Conservation (phyloP, 1,139 yeast species). For the Yamadazyma jaroonii region DNA sequence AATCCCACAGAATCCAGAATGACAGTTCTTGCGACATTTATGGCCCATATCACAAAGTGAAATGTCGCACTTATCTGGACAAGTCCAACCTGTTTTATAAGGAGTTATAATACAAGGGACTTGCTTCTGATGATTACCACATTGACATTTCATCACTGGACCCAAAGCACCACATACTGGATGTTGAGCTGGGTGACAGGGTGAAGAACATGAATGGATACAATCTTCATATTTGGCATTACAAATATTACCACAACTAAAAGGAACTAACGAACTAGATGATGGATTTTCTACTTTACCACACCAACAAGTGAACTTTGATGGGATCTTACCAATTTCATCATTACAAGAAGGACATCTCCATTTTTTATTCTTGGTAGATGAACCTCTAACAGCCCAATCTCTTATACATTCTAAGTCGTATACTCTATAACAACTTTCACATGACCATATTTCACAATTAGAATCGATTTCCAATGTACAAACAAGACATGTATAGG, state of each 20-base stretch:
- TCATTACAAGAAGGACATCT: slow-evolving; percentile 85
- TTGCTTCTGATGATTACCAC: slow-evolving; percentile 69
- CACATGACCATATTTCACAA: slow-evolving; percentile 74
- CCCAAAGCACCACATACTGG: slow-evolving; percentile 78
- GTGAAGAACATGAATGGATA: slow-evolving; percentile 70
- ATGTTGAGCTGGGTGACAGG: slow-evolving; percentile 92
- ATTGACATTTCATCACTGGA: slow-evolving; percentile 64
- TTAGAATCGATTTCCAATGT: slow-evolving; percentile 73
- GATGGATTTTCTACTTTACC: slow-evolving; percentile 71
- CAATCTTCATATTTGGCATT: slow-evolving; percentile 53
- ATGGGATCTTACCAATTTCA: slow-evolving; percentile 51
- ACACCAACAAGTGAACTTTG: slow-evolving; percentile 84
- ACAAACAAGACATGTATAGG: slow-evolving; percentile 78
- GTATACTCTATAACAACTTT: slow-evolving; percentile 70
- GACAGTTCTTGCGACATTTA: slow-evolving; percentile 51
- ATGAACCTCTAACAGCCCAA: slow-evolving; percentile 79
- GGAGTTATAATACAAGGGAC: slow-evolving; percentile 74
- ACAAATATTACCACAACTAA: slow-evolving; percentile 89
- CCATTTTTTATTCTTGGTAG: slow-evolving; percentile 58
- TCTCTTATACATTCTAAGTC: slow-evolving; percentile 77
- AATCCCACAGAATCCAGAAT: slow-evolving; percentile 75
- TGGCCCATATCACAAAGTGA: slow-evolving; percentile 72
- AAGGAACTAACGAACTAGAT: slow-evolving; percentile 60
- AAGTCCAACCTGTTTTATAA: slow-evolving; percentile 64
- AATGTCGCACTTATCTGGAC: slow-evolving; percentile 60